Base-by-base conservation (phyloP, 1,284 basidiomycete genomes). In the Ganoderma sinense region DNA sequence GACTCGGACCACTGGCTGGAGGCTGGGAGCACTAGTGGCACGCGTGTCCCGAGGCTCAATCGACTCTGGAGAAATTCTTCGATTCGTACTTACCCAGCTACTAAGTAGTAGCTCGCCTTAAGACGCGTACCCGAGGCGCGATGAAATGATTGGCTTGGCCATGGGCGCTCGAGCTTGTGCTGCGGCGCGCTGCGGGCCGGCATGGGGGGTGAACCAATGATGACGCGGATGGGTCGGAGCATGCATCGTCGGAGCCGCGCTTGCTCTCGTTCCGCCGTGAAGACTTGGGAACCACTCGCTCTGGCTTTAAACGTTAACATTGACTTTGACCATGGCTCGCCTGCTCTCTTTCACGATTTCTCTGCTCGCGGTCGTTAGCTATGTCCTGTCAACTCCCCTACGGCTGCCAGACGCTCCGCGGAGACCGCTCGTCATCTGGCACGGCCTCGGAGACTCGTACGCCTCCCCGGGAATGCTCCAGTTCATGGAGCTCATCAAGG, bases 391-490 rank as follows among this genome's bases (percentile, higher is more conserved):
- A 4, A 69, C 40, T 4, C 70, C 70, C 8, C 48, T 70, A 3
- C 51, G 6, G 4, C 40, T 59, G 13, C 10, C 56, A 4, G 69
- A 69, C 4, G 68, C 72, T 16, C 45, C 66, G 6, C 67, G 70
- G 11, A 86, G 93, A 41, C 94, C 96, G 1, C 84, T 98, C 51
- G 97, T 98, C 43, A 84, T 99, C 69, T 99, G 97, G 97, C 97
- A 99, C 82, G 97, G 97, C 7, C 85, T 99, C 56, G 97, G 90
- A 16, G 91, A 94, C 78, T 86, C 88, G 0, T 86, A 92, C 75
- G 83, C 84, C 64, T 91, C 89, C 1, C 80, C 87, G 0, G 92
- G 91, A 16, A 93, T 95, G 84, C 79, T 89, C 61, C 83, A 90
- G 64, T 94, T 97, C 76, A 87, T 89, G 65, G 81, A 84, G 2